phyloP scores from a whole-genome alignment of 2,329 filamentous ascomycete genomes.

The Fusarium buharicum region DNA sequence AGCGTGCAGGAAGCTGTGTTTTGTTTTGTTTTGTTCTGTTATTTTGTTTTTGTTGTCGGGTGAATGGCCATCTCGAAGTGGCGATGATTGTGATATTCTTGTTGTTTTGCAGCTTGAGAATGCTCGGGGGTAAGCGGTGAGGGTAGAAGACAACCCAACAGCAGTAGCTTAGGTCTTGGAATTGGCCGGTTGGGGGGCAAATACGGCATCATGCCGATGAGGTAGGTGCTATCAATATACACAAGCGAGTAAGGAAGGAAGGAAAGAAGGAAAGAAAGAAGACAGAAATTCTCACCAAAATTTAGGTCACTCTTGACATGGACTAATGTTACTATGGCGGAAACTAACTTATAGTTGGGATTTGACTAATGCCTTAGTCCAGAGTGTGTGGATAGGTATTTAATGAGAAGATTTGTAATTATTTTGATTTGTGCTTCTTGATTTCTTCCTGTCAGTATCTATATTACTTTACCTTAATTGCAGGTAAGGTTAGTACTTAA shows the following conservation, averaged over 20 bases:
- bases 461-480: background rate
- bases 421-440: background rate
- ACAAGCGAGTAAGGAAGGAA: background rate
- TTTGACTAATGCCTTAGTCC: no score
- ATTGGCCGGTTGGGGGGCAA: slow-evolving; percentile 17
- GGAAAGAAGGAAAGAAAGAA: slow-evolving; percentile 3
- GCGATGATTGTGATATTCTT: slow-evolving; percentile 7
- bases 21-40: slow-evolving; percentile 20
- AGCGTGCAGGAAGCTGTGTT: slow-evolving; percentile 27
- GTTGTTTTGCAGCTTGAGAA: background rate
- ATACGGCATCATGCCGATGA: slow-evolving; percentile 7
- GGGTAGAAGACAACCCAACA: slow-evolving; percentile 18
- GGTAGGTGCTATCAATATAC: background rate
- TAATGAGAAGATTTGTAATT: background rate
- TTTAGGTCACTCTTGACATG: no score
- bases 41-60: slow-evolving; percentile 26
- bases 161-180: slow-evolving; percentile 18
- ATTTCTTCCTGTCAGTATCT: slow-evolving; percentile 16
- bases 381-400: background rate
- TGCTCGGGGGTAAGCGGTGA: slow-evolving; percentile 23
- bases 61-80: slow-evolving; percentile 16
- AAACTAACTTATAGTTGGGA: no score
- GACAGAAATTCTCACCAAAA: background rate
- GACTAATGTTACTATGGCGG: no score
- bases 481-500: no score